Conservation (phyloP, 2,329 filamentous ascomycete genomes). For the Venturia oleaginea region DNA sequence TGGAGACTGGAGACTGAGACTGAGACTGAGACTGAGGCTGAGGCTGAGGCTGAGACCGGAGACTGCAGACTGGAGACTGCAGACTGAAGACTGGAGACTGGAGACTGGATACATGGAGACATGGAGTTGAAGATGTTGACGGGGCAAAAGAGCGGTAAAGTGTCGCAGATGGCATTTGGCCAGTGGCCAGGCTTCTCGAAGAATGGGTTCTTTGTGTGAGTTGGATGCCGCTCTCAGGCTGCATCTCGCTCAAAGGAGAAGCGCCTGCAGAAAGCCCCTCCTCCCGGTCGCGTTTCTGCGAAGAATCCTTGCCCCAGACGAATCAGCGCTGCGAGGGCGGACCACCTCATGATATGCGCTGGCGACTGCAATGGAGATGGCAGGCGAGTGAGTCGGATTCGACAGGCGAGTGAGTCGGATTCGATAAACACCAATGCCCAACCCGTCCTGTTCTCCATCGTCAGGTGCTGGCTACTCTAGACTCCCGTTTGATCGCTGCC, state of each 20-base stretch:
- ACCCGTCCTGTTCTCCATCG: neutral
- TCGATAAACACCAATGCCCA: neutral
- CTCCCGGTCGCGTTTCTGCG: neutral
- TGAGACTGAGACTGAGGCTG: too few species aligned
- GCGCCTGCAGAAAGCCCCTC: constrained; percentile 3
- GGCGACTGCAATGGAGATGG: constrained; percentile 2
- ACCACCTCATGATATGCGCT: constrained; percentile 9
- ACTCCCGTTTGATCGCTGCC: neutral
- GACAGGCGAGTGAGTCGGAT: neutral
- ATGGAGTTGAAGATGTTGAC: neutral
- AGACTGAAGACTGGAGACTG: neutral
- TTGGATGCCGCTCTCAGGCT: neutral
- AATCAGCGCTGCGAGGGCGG: constrained; percentile 8
- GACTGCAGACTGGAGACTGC: too few species aligned
- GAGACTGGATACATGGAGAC: too few species aligned
- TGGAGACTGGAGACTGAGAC: too few species aligned
- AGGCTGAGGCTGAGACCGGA: too few species aligned
- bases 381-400: neutral
- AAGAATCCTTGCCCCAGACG: constrained; percentile 7
- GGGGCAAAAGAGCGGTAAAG: neutral
- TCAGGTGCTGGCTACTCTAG: neutral
- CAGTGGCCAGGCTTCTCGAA: neutral
- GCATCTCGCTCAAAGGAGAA: neutral
- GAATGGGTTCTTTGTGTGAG: neutral
- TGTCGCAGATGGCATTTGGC: neutral